Evolutionary conservation across 805 yeast genomes (phyloP).

Genomic region (Blastobotrys mokoenaii): DNA sequence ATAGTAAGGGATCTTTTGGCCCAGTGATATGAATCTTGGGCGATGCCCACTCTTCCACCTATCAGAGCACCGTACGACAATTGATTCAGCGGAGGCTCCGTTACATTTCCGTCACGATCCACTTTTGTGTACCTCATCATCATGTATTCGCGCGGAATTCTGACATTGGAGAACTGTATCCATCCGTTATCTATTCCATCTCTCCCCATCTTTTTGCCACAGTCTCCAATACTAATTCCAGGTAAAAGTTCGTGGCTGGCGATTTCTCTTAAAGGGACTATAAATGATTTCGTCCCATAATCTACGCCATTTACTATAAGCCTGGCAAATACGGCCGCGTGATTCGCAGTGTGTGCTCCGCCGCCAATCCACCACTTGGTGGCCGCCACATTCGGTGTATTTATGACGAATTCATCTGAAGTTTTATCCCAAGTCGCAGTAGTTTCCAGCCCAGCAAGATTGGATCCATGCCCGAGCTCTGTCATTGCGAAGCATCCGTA

Average conservation of each 20-base stretch:
- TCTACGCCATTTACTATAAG: slow-evolving; percentile 73
- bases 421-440: slow-evolving; percentile 67
- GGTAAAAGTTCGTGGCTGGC: slow-evolving; percentile 58
- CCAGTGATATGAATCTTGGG: too few relatives aligned
- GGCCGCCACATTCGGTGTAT: slow-evolving; percentile 86
- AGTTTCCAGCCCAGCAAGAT: slow-evolving; percentile 86
- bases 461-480: slow-evolving; percentile 85
- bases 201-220: slow-evolving; percentile 92
- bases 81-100: too few relatives aligned
- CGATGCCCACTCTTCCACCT: too few relatives aligned
- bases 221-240: slow-evolving; percentile 80
- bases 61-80: too few relatives aligned
- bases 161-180: slow-evolving; percentile 82
- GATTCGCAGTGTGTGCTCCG: slow-evolving; percentile 92
- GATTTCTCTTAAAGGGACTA: slow-evolving; percentile 76
- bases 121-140: too few relatives aligned
- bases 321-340: slow-evolving; percentile 73
- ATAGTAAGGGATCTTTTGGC: too few relatives aligned
- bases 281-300: slow-evolving; percentile 84
- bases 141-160: slow-evolving; percentile 72
- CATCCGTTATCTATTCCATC: slow-evolving; percentile 97
- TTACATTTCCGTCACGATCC: too few relatives aligned
- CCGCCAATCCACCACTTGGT: slow-evolving; percentile 99
- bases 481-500: slow-evolving; percentile 92
- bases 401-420: slow-evolving; percentile 60